Evolutionary conservation across 1,139 yeast genomes (phyloP).

Genomic region (Ogataea hybrid): DNA sequence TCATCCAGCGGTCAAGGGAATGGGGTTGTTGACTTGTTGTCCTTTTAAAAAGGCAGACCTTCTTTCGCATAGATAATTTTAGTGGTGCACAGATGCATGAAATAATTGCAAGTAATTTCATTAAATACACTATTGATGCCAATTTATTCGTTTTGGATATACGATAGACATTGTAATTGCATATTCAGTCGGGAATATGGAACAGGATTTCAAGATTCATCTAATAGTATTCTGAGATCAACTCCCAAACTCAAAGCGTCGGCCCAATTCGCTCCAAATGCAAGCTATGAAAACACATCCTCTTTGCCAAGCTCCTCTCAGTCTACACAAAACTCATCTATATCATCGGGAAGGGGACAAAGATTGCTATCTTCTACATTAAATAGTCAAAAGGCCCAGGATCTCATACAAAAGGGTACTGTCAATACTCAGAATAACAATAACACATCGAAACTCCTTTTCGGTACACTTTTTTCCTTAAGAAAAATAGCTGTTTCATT

Average conservation of each 20-base stretch:
- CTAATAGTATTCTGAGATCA: neutral
- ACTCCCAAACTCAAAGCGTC: neutral
- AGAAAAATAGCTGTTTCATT: conserved; percentile 59
- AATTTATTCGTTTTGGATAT: conserved; percentile 81
- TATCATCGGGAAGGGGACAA: neutral
- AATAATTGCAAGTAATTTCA: neutral
- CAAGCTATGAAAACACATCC: conserved; percentile 5
- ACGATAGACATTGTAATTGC: conserved; percentile 82
- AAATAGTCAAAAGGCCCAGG: conserved; percentile 20
- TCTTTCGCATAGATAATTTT: neutral
- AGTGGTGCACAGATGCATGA: neutral
- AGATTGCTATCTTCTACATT: conserved; percentile 4
- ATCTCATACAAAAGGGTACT: conserved; percentile 36
- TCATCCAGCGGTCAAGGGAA: conserved; percentile 8
- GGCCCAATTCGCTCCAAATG: neutral
- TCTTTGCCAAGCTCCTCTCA: conserved; percentile 3
- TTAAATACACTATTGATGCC: conserved; percentile 38
- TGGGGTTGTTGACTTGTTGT: conserved; percentile 41
- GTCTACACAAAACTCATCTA: conserved; percentile 1
- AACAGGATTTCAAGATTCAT: neutral
- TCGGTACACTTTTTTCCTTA: conserved; percentile 83
- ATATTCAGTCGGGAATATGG: conserved; percentile 66
- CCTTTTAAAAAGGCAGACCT: conserved; percentile 34
- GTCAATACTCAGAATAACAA: conserved; percentile 57
- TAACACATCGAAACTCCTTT: conserved; percentile 72